Percentiles rank a stretch among this genome's conserved stretches.
Conservation (phyloP, 129 eudicot species). For the Mikania micrantha region DNA sequence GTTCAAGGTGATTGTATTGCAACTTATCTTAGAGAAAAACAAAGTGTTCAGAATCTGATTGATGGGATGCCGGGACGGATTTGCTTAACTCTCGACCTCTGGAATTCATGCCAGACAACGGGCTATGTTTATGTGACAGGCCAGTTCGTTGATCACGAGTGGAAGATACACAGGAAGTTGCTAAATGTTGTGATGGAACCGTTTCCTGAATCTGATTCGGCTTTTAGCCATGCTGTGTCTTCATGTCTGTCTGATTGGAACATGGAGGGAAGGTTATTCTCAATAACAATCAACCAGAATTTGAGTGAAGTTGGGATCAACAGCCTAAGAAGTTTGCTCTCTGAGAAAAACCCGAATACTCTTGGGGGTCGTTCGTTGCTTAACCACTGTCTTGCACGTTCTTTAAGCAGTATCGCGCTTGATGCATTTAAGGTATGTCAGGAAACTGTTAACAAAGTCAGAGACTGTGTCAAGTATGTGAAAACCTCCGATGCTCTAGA, state of each 20-base stretch:
- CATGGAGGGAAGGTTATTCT: slow-evolving; percentile 21
- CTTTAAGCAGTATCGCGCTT: slow-evolving; percentile 55
- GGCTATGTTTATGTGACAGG: slow-evolving; percentile 75
- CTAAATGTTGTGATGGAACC: slow-evolving; percentile 55
- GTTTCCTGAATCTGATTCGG: slow-evolving; percentile 24
- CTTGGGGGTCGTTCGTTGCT: slow-evolving; percentile 66
- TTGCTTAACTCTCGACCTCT: slow-evolving; percentile 66
- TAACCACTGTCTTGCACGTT: slow-evolving; percentile 61
- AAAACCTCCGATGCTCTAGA: slow-evolving; percentile 60
- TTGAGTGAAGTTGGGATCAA: slow-evolving; percentile 7
- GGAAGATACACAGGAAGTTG: slow-evolving; percentile 64
- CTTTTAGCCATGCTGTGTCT: slow-evolving; percentile 17
- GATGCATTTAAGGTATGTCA: slow-evolving; percentile 38
- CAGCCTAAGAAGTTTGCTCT: slow-evolving; percentile 16
- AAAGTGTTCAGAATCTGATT: slow-evolving; percentile 48
- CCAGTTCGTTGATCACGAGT: slow-evolving; percentile 71
- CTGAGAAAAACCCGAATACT: slow-evolving; percentile 26
- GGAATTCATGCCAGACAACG: slow-evolving; percentile 59
- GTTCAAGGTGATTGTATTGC: slow-evolving; percentile 91
- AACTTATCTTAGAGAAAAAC: slow-evolving; percentile 63
- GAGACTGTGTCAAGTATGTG: slow-evolving; percentile 77
- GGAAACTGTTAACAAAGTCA: slow-evolving; percentile 51
- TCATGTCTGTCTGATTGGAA: slow-evolving; percentile 24
- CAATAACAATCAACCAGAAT: slow-evolving; percentile 12
- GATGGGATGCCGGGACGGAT: slow-evolving; percentile 67